A percentile compares a stretch with the other conserved stretches of the same genome.
Evolutionary conservation across 1,284 basidiomycete genomes (phyloP).

Genomic region (Puccinia horiana): DNA sequence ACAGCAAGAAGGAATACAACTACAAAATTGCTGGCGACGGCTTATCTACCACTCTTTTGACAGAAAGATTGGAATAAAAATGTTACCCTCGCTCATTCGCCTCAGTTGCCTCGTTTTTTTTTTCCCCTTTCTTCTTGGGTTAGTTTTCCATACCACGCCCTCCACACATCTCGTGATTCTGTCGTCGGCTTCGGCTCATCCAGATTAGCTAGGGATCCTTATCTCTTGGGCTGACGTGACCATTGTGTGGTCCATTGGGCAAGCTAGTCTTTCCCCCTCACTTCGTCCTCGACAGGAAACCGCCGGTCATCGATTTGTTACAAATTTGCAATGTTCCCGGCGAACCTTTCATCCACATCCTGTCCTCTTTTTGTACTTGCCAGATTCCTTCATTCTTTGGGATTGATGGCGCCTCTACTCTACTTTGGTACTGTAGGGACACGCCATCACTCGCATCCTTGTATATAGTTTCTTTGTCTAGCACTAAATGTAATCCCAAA

Average conservation of each 20-base stretch:
- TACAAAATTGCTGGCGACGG: conserved; percentile 32
- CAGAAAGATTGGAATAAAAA: conserved; percentile 17
- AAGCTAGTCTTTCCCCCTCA: neutral
- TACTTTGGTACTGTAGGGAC: neutral
- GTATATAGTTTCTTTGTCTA: conserved; percentile 15
- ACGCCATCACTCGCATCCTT: neutral
- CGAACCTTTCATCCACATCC: neutral
- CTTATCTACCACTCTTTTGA: conserved; percentile 9
- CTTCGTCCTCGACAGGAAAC: neutral
- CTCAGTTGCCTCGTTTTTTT: neutral
- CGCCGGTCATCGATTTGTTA: neutral
- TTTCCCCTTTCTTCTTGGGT: neutral
- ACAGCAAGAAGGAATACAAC: conserved; percentile 51
- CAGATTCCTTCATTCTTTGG: neutral
- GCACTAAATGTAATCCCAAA: conserved; percentile 19
- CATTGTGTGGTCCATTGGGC: conserved; percentile 9
- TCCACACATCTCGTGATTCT: neutral
- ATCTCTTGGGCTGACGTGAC: neutral
- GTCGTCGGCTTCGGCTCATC: neutral
- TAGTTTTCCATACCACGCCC: neutral
- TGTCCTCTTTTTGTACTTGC: conserved; percentile 1
- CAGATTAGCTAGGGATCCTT: neutral
- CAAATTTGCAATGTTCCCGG: neutral
- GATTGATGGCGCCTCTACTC: neutral
- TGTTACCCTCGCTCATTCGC: neutral